These are phyloP conservation scores for Botryotinia calthae DNA, from an alignment of 2,329 filamentous ascomycete genomes.

Conservation along the genomic window DNA sequence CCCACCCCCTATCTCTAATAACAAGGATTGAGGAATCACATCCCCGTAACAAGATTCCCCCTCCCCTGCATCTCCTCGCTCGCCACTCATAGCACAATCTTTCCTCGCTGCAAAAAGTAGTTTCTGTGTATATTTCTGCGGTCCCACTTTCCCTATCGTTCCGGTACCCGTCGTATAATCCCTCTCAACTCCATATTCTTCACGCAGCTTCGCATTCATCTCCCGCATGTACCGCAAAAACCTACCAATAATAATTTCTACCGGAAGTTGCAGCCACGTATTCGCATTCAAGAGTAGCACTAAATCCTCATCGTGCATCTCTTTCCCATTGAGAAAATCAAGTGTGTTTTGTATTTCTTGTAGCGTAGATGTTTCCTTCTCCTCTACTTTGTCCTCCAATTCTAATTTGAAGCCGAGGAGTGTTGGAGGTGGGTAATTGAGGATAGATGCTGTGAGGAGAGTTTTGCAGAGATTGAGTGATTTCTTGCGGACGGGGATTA, in stretches of 20 bases:
- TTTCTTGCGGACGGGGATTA: constrained; percentile 50
- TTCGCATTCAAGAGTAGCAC: constrained; percentile 53
- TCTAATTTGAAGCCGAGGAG: constrained; percentile 45
- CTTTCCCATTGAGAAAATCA: constrained; percentile 48
- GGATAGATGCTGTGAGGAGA: constrained; percentile 54
- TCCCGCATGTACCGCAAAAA: constrained; percentile 50
- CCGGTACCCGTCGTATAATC: background rate
- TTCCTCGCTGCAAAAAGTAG: constrained; percentile 57
- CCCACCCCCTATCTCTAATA: constrained; percentile 48
- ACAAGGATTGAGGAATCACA: constrained; percentile 48
- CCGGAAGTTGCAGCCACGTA: constrained; percentile 56
- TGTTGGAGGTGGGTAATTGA: constrained; percentile 57
- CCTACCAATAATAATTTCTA: constrained; percentile 53
- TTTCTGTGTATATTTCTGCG: constrained; percentile 48
- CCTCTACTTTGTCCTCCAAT: constrained; percentile 16
- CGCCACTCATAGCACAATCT: constrained; percentile 41
- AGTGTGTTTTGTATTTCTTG: constrained; percentile 24
- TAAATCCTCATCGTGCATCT: constrained; percentile 53
- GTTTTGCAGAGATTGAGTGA: constrained; percentile 52
- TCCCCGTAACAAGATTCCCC: constrained; percentile 50
- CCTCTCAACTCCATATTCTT: constrained; percentile 27
- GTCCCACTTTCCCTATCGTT: background rate
- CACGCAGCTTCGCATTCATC: constrained; percentile 46
- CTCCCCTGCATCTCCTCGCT: constrained; percentile 24
- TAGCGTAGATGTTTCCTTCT: constrained; percentile 8